Percentiles rank a stretch among this genome's conserved stretches.
These are phyloP conservation scores for Thelonectria blattea DNA, from an alignment of 2,329 filamentous ascomycete genomes.

Conservation along the genomic window DNA sequence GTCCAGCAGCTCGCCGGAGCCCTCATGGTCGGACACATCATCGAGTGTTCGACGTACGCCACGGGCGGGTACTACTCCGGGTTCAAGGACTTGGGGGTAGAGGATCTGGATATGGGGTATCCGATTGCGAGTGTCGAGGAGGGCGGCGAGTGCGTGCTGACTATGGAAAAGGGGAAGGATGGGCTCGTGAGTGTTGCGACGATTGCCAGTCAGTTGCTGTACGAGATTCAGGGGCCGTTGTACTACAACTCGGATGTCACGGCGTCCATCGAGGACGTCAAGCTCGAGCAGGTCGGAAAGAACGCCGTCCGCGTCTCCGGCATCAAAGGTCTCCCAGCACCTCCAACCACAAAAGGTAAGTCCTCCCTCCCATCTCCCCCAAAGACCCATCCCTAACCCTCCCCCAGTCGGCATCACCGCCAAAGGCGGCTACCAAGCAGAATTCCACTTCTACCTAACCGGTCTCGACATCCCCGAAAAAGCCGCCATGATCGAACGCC, in stretches of 20 bases:
- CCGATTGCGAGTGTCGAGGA: slow-evolving; percentile 44
- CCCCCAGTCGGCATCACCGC: slow-evolving; percentile 48
- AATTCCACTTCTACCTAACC: slow-evolving; percentile 49
- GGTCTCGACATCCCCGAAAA: slow-evolving; percentile 50
- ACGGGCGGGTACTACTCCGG: slow-evolving; percentile 61
- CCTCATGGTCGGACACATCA: slow-evolving; percentile 57
- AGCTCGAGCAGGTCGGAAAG: slow-evolving; percentile 53
- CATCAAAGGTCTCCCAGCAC: slow-evolving; percentile 42
- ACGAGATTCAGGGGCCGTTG: slow-evolving; percentile 50
- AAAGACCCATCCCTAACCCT: too few relatives aligned
- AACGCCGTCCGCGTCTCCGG: slow-evolving; percentile 42
- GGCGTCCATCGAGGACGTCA: slow-evolving; percentile 43
- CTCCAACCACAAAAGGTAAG: slow-evolving; percentile 41
- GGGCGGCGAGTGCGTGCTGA: slow-evolving; percentile 42
- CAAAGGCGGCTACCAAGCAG: slow-evolving; percentile 50
- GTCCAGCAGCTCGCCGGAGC: slow-evolving; percentile 55
- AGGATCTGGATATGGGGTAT: slow-evolving; percentile 37
- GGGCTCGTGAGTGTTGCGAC: slow-evolving; percentile 36
- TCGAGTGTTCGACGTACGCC: slow-evolving; percentile 59
- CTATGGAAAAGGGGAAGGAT: slow-evolving; percentile 44
- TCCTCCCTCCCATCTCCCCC: too few relatives aligned
- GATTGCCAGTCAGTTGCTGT: slow-evolving; percentile 44
- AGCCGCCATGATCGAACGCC: slow-evolving; percentile 48
- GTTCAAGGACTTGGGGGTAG: slow-evolving; percentile 38
- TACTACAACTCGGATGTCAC: slow-evolving; percentile 51